Evolutionary conservation across 768 basidiomycete genomes (phyloP).

Genomic region (Russula ochroleuca): DNA sequence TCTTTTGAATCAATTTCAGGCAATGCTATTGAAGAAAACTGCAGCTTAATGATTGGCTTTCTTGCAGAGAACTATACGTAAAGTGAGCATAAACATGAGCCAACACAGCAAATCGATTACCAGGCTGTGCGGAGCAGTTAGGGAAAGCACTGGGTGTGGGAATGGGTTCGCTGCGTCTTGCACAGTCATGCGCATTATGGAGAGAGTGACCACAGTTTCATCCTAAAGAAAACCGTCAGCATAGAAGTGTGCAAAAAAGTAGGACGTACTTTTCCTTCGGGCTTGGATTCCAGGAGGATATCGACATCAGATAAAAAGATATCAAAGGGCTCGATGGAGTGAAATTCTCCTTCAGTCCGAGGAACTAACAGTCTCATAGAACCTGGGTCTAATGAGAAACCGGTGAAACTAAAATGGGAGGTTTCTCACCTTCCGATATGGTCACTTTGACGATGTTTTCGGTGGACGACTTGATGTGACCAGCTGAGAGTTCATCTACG

Average conservation of each 20-base stretch:
- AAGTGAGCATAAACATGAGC: constrained; percentile 1
- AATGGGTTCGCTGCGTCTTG: constrained; percentile 43
- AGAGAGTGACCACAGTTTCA: constrained; percentile 62
- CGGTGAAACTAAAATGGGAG: background rate
- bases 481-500: constrained; percentile 34
- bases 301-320: constrained; percentile 59
- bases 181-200: constrained; percentile 57
- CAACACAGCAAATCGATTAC: constrained; percentile 39
- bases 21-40: constrained; percentile 60
- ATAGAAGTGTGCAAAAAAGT: background rate
- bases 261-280: constrained; percentile 60
- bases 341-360: constrained; percentile 31
- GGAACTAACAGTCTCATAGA: constrained; percentile 49
- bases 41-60: constrained; percentile 54
- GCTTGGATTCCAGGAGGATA: constrained; percentile 59
- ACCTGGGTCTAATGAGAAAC: constrained; percentile 30
- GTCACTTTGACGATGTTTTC: constrained; percentile 50
- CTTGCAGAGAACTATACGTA: constrained; percentile 33
- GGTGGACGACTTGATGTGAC: constrained; percentile 29
- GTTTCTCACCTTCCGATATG: constrained; percentile 37
- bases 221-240: constrained; percentile 42
- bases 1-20: constrained; percentile 70
- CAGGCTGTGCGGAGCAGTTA: constrained; percentile 54
- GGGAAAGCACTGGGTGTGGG: constrained; percentile 43
- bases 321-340: constrained; percentile 45